Evolutionary conservation across 1,284 basidiomycete genomes (phyloP).

Genomic region (Veloboletus limbatus): DNA sequence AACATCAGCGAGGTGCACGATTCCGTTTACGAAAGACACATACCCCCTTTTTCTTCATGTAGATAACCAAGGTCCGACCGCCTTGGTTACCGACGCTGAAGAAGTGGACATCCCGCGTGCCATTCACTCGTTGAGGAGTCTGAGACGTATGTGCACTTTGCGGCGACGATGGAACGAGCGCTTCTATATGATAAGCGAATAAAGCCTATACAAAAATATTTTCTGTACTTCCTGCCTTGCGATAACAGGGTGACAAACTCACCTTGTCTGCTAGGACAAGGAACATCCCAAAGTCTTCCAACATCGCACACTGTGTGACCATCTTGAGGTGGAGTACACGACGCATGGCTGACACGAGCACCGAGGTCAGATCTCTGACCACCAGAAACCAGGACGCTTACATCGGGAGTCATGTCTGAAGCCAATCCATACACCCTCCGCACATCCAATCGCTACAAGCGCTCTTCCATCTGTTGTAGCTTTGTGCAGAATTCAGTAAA

Average conservation of each 20-base stretch:
- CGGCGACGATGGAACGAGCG: constrained; percentile 85
- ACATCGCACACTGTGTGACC: constrained; percentile 92
- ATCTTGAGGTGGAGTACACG: constrained; percentile 87
- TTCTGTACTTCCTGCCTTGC: background rate
- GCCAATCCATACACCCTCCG: constrained; percentile 97
- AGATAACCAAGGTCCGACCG: constrained; percentile 85
- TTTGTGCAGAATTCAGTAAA: constrained; percentile 32
- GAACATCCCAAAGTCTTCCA: constrained; percentile 95
- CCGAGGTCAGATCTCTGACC: constrained; percentile 1
- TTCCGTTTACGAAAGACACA: constrained; percentile 26
- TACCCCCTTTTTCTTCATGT: constrained; percentile 95
- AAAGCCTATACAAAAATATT: constrained; percentile 46
- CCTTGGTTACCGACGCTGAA: constrained; percentile 89
- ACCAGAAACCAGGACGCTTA: constrained; percentile 36
- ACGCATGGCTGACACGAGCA: constrained; percentile 59
- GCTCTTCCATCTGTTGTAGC: constrained; percentile 80
- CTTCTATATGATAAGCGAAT: constrained; percentile 93
- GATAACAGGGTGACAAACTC: constrained; percentile 14
- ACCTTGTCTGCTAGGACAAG: constrained; percentile 92
- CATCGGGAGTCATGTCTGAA: constrained; percentile 84
- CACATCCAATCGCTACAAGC: constrained; percentile 90
- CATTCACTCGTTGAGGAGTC: constrained; percentile 84
- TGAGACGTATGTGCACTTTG: constrained; percentile 60
- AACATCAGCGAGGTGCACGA: constrained; percentile 2
- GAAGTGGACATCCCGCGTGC: constrained; percentile 88